Evolutionary conservation across 495 filamentous ascomycete genomes (phyloP).

Genomic region (Recurvomyces mirabilis): DNA sequence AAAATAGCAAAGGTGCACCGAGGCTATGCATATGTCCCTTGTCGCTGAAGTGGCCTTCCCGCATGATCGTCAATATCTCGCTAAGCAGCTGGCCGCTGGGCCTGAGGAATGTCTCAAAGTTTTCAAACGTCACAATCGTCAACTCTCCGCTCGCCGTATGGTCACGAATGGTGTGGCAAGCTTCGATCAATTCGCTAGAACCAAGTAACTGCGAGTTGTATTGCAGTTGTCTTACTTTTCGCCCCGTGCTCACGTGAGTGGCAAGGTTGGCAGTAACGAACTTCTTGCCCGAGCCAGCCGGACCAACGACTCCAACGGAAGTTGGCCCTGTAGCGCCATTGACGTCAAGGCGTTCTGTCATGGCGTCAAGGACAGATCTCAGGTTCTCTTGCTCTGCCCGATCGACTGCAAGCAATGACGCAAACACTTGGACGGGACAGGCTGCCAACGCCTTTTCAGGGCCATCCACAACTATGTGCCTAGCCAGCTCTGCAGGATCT

Average conservation of each 20-base stretch:
- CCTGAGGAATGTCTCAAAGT: constrained; percentile 15
- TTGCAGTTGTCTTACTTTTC: constrained; percentile 5
- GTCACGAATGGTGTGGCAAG: constrained; percentile 19
- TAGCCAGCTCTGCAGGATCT: constrained; percentile 19
- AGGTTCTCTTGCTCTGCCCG: constrained; percentile 19
- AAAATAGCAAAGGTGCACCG: constrained; percentile 14
- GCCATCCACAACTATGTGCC: constrained; percentile 17
- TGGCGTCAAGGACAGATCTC: constrained; percentile 11
- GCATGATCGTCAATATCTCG: constrained; percentile 15
- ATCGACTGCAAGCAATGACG: constrained; percentile 12
- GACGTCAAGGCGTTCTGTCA: constrained; percentile 13
- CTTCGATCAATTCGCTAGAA: constrained; percentile 1
- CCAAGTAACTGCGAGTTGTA: constrained; percentile 14
- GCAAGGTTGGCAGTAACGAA: constrained; percentile 14
- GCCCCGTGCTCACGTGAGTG: neutral
- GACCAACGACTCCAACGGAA: constrained; percentile 17
- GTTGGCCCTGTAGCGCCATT: constrained; percentile 9
- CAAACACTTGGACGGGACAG: constrained; percentile 14
- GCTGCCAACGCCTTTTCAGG: constrained; percentile 11
- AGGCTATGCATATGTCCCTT: constrained; percentile 8
- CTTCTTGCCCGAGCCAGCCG: constrained; percentile 20
- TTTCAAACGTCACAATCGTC: constrained; percentile 18
- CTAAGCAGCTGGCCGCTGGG: constrained; percentile 3
- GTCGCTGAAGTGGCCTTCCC: constrained; percentile 17
- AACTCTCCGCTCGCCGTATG: constrained; percentile 5